These are phyloP conservation scores for Vigna hirtella DNA, from an alignment of 306 rosid species.

Conservation along the genomic window DNA sequence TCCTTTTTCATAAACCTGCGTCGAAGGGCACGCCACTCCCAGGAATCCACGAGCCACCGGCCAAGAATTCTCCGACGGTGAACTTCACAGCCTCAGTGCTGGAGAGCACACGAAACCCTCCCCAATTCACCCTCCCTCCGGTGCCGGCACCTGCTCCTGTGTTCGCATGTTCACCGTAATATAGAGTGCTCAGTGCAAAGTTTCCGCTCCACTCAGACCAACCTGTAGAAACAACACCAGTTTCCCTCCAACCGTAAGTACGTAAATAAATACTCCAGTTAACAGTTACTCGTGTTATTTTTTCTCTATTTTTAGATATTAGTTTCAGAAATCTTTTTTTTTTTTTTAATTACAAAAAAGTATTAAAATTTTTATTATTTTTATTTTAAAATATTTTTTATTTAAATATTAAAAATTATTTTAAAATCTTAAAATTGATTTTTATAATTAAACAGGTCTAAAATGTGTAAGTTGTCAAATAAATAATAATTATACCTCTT, in stretches of 20 bases:
- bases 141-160: slow-evolving; percentile 66
- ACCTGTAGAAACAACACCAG: slow-evolving; percentile 40
- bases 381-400: too few relatives aligned
- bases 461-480: too few relatives aligned
- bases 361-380: too few relatives aligned
- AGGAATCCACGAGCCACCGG: slow-evolving; percentile 70
- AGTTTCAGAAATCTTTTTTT: too few relatives aligned
- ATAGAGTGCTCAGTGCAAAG: slow-evolving; percentile 62
- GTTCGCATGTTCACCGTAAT: slow-evolving; percentile 77
- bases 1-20: slow-evolving; percentile 50
- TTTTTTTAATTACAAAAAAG: too few relatives aligned
- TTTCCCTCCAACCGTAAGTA: not conserved
- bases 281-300: not conserved
- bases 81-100: slow-evolving; percentile 60
- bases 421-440: too few relatives aligned
- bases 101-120: slow-evolving; percentile 62
- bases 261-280: too few relatives aligned
- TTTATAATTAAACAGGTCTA: too few relatives aligned
- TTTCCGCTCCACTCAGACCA: slow-evolving; percentile 79
- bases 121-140: slow-evolving; percentile 70
- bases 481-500: too few relatives aligned
- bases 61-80: slow-evolving; percentile 62
- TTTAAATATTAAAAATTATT: too few relatives aligned
- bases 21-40: slow-evolving; percentile 68
- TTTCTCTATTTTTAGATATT: too few relatives aligned